Evolutionary conservation across 1,284 basidiomycete genomes (phyloP).

Genomic region (Phellopilus nigrolimitatus): DNA sequence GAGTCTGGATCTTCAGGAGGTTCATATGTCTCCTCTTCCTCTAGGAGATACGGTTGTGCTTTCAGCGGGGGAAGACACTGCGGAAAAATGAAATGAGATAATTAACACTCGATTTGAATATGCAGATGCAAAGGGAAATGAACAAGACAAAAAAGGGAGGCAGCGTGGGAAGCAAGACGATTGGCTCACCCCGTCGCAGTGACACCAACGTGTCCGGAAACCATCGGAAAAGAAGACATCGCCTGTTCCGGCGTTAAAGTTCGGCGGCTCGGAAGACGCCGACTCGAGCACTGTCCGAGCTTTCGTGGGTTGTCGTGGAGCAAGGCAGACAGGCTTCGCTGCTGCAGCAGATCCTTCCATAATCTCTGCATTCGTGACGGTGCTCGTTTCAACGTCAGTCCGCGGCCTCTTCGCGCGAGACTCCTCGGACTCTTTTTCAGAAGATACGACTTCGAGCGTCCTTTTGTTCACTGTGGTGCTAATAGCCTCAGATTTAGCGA

Average conservation of each 20-base stretch:
- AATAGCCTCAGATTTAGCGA: not conserved
- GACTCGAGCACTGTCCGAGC: constrained; percentile 20
- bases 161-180: constrained; percentile 4
- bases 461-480: constrained; percentile 11
- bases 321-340: constrained; percentile 3
- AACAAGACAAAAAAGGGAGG: not conserved
- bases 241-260: constrained; percentile 40
- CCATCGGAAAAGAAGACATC: constrained; percentile 70
- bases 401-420: constrained; percentile 21
- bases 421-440: constrained; percentile 12
- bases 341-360: not conserved
- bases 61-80: constrained; percentile 56
- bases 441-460: not conserved
- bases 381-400: constrained; percentile 10
- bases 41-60: constrained; percentile 52
- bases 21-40: constrained; percentile 77
- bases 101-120: constrained; percentile 7
- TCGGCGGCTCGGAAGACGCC: constrained; percentile 1
- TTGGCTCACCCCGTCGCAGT: constrained; percentile 49
- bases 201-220: constrained; percentile 72
- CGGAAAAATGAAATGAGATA: constrained; percentile 13
- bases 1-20: constrained; percentile 80
- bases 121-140: constrained; percentile 1
- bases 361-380: no score
- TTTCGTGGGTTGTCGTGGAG: constrained; percentile 3